Base-by-base conservation (phyloP, 139 green algal genomes). In the Coccomyxa sp. region DNA sequence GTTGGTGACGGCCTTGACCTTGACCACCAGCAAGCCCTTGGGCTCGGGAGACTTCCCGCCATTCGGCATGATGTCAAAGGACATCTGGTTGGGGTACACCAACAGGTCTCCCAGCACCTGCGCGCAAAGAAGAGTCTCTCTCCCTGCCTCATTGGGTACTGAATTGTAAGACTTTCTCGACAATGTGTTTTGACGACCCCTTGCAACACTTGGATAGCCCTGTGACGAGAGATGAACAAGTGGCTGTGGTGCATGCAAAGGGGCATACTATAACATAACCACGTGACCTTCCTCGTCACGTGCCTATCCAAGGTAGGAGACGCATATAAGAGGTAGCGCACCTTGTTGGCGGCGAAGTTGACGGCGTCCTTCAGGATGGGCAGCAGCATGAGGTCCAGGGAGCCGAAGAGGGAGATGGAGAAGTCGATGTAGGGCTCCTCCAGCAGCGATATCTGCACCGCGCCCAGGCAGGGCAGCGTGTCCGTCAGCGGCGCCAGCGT, bases 391-490 rank as follows among this genome's bases (percentile, higher is more conserved):
- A 96, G 33, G 85, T 96, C 92, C 8, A 91, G 73, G 8, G 78
- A 74, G 55, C 85, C 83, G 74, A 91, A 78, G 50, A 91, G 50
- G 40, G 73, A 81, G 24, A 93, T 82, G 2, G 74, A 87, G 64
- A 87, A 80, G 88, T 94, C 92, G 14, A 93, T 69, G 55, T 88
- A 55, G 82, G 90, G 82, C 82, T 55, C 70, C 55, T 89, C 78
- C 18, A 94, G 85, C 79, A 96, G 81, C 9, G 74, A 86, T n/a
- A 96, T 81, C n/a, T 79, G 83, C 39, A 91, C 86, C 24, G 87
- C 90, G 24, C 92, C 92, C 18, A 94, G 73, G 81, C 89, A 94
- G 35, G 92, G 92, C 35, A 96, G 85, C 29, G 83, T 90, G 70
- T 96, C 92, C 33, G 94, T 86, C 78, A 96, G 84, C 5, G 88